Base-by-base conservation (phyloP, 176 grass and related monocot genomes). In the Stipa capillata region DNA sequence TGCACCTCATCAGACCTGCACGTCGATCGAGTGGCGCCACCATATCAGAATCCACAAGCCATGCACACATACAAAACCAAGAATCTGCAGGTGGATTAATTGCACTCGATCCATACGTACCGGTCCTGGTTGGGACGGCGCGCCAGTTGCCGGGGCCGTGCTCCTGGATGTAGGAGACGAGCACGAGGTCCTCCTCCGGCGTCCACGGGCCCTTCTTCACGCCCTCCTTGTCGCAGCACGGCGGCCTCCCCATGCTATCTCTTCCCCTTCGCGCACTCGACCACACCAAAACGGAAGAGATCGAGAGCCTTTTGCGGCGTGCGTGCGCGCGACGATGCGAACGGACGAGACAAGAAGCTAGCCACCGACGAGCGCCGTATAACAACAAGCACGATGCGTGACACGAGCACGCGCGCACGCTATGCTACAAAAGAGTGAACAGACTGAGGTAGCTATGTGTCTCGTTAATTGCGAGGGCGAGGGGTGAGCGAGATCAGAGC, bases 131-230 rank as follows among this genome's bases (percentile, higher is more conserved):
- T 6, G 94, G 94, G 52, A 97, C 89, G n/a, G 74, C 76, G 77
- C 84, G 82, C 94, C 94, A 97, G 82, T 97, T 94, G 52, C 91
- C 89, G 65, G 94, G 82, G 65, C 94, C 94, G 41, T 97, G 89
- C 65, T 94, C 87, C 86, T 94, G 91, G 79, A 97, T 54, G 89
- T 97, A 94, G 87, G 94, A 88, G 69, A 97, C 91, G 82, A 97
- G 81, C 63, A 90, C 81, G 74, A 94, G 90, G 73, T 97, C 94
- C 84, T 97, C 94, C 88, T 97, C 91, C 48, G 91, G 91, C 61
- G 94, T 94, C 94, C 94, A 97, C 0, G 94, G 94, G 0, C 94
- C 94, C 87, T 97, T 97, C 89, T 94, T 97, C 17, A 97, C 87
- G 59, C 94, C 91, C 59, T 83, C 79, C 79, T 90, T 92, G 79